A percentile compares a stretch with the other conserved stretches of the same genome.
Evolutionary conservation across 2,329 filamentous ascomycete species (phyloP).

Genomic region (Claviceps africana): DNA sequence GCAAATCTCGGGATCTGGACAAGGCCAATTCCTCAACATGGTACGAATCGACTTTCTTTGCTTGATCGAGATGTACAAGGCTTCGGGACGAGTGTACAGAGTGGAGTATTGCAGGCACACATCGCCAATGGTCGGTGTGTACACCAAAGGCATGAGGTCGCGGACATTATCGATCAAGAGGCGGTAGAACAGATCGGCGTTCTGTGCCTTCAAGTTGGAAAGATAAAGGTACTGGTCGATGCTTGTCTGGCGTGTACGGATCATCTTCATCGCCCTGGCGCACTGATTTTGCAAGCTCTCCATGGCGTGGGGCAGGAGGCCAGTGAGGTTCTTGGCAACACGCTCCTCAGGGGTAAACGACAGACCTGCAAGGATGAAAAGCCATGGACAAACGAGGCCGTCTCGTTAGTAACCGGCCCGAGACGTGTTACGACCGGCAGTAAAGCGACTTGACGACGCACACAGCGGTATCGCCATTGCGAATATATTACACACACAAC

Average conservation of each 20-base stretch:
- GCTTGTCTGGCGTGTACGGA: slow-evolving; percentile 51
- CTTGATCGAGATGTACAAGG: slow-evolving; percentile 89
- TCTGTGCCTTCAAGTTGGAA: slow-evolving; percentile 59
- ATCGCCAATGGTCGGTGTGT: slow-evolving; percentile 85
- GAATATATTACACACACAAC: background rate
- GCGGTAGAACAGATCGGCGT: slow-evolving; percentile 71
- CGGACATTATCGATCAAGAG: slow-evolving; percentile 63
- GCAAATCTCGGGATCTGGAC: slow-evolving; percentile 80
- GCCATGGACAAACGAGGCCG: background rate
- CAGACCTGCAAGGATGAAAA: slow-evolving; percentile 31
- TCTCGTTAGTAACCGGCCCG: background rate
- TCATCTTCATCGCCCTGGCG: slow-evolving; percentile 58
- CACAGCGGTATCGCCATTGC: background rate
- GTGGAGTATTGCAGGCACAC: slow-evolving; percentile 94
- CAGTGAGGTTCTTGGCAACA: slow-evolving; percentile 49
- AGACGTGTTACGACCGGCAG: background rate
- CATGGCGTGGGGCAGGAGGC: slow-evolving; percentile 50
- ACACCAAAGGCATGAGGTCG: slow-evolving; percentile 72
- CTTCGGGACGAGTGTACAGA: slow-evolving; percentile 88
- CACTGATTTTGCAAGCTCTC: slow-evolving; percentile 47
- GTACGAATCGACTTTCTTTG: slow-evolving; percentile 81
- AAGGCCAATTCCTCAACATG: slow-evolving; percentile 88
- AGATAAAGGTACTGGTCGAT: slow-evolving; percentile 80
- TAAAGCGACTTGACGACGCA: background rate
- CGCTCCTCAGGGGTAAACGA: slow-evolving; percentile 52